These are phyloP conservation scores for Fusarium paranaense DNA, from an alignment of 2,329 filamentous ascomycete species.

Conservation along the genomic window DNA sequence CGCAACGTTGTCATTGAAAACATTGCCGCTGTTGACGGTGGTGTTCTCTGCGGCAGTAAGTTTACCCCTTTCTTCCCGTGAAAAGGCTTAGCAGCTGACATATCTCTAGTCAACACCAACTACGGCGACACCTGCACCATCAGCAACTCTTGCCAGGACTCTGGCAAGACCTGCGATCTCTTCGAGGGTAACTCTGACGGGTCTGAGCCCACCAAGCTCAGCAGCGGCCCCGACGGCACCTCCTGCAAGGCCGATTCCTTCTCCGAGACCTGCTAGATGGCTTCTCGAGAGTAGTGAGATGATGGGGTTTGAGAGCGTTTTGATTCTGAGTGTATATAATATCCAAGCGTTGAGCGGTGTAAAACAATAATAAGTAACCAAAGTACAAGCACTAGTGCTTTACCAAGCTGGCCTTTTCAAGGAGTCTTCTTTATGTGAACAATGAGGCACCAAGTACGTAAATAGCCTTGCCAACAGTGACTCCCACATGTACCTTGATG, in stretches of 20 bases:
- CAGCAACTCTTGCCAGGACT: constrained; percentile 34
- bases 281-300: neutral
- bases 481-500: neutral
- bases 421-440: neutral
- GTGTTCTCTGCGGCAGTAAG: constrained; percentile 37
- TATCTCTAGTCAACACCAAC: constrained; percentile 34
- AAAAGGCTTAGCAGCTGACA: neutral
- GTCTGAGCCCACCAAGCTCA: constrained; percentile 34
- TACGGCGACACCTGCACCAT: constrained; percentile 42
- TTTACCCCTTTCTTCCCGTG: neutral
- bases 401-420: neutral
- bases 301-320: neutral
- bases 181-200: constrained; percentile 34
- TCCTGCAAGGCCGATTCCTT: constrained; percentile 31
- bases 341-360: neutral
- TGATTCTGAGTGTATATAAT: constrained; percentile 4
- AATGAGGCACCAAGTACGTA: neutral
- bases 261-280: constrained; percentile 26
- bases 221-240: constrained; percentile 31
- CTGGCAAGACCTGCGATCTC: constrained; percentile 35
- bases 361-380: neutral
- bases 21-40: constrained; percentile 36
- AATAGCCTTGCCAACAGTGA: neutral
- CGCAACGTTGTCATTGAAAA: constrained; percentile 32
- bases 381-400: neutral